phyloP scores from a whole-genome alignment of 2,329 filamentous ascomycete genomes.

The Verticillium nonalfalfae region DNA sequence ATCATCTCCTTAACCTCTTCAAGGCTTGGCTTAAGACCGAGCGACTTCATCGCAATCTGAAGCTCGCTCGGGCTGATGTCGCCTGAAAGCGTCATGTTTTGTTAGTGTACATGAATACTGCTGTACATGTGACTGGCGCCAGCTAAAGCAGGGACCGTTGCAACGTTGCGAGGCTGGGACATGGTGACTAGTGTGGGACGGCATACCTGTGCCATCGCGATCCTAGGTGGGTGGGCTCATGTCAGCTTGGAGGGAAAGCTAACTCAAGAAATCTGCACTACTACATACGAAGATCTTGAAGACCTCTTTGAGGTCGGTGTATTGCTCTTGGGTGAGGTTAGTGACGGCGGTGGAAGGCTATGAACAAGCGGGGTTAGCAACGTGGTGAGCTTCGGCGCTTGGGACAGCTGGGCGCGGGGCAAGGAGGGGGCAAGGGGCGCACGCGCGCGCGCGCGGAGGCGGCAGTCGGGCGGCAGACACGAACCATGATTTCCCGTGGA shows the following conservation, averaged over 20 bases:
- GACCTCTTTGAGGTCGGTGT: slow-evolving; percentile 11
- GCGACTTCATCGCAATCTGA: slow-evolving; percentile 13
- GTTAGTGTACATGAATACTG: slow-evolving; percentile 1
- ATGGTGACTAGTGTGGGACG: background rate
- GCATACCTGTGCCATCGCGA: slow-evolving; percentile 12
- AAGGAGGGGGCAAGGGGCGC: background rate
- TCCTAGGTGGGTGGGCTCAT: slow-evolving; percentile 3
- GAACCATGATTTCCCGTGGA: slow-evolving; percentile 8
- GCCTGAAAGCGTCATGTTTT: slow-evolving; percentile 1
- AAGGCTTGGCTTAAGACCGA: slow-evolving; percentile 12
- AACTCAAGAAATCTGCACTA: background rate
- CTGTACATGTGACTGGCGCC: background rate
- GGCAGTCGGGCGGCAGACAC: background rate
- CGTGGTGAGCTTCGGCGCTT: background rate
- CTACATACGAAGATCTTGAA: slow-evolving; percentile 12
- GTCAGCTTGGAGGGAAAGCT: slow-evolving; percentile 5
- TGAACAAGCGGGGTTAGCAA: background rate
- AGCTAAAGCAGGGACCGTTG: background rate
- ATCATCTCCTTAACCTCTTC: slow-evolving; percentile 13
- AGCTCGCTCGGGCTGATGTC: slow-evolving; percentile 12
- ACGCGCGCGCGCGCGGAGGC: too few relatives aligned
- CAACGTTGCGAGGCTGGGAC: background rate
- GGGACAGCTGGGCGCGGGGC: background rate
- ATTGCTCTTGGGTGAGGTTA: slow-evolving; percentile 11
- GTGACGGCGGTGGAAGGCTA: slow-evolving; percentile 7